Conservation (phyloP, 2,329 filamentous ascomycete genomes). For the Sporothrix mexicana region DNA sequence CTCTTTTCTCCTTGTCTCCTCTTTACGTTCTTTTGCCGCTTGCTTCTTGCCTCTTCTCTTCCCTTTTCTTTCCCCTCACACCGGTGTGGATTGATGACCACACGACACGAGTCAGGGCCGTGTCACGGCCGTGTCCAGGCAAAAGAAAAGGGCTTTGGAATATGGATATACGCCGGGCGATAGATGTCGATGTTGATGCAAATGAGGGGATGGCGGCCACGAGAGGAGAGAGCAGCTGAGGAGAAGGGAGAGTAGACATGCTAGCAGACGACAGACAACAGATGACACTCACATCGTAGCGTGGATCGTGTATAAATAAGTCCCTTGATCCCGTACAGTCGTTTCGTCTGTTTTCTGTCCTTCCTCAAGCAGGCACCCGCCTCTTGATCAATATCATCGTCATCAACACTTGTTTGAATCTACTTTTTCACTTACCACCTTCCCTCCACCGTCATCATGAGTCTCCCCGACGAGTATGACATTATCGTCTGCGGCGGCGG, state of each 20-base stretch:
- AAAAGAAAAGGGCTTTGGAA: background rate
- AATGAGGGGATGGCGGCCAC: background rate
- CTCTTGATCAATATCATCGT: background rate
- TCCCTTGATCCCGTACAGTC: background rate
- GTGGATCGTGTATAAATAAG: conserved; percentile 17
- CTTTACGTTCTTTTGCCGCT: background rate
- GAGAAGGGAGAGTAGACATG: background rate
- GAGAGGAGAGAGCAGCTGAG: background rate
- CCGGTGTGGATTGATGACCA: background rate
- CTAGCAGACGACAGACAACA: background rate
- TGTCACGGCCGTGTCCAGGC: too few species aligned
- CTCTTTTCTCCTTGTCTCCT: background rate
- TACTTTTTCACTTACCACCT: background rate
- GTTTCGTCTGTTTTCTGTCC: background rate
- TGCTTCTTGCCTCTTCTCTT: background rate
- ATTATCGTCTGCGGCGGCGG: conserved; percentile 81
- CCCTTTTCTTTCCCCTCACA: background rate
- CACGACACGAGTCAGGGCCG: background rate
- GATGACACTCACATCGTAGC: too few species aligned
- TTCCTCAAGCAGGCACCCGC: background rate
- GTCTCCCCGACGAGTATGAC: conserved; percentile 75
- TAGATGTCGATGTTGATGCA: background rate
- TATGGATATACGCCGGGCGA: conserved; percentile 10
- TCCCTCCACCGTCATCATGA: conserved; percentile 18
- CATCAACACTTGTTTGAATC: background rate